Base-by-base conservation (phyloP, 352 stramenopile genomes). In the Phytophthora colocasiae region DNA sequence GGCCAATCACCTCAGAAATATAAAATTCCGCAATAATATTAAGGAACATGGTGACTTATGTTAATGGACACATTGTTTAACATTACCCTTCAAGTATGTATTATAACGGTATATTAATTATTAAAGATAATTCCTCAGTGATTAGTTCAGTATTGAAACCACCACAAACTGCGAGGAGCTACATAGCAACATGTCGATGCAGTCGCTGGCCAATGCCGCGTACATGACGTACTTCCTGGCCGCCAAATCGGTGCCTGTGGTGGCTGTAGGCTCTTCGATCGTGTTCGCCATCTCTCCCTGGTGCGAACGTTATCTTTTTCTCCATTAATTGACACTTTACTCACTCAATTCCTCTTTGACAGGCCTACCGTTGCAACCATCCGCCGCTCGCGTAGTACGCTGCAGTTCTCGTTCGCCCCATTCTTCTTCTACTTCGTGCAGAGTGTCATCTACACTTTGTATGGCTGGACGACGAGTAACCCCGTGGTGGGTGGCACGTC, bases 351-450 rank as follows among this genome's bases (percentile, higher is more conserved):
- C 7, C 41, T 9, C 2, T 14, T n/a, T 17, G 12, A 19, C 46
- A 93, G 85, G 77, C 78, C 81, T 10, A 93, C 85, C 6, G 66
- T 91, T 40, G 56, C 73, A 29, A 79, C 75, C 43, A 95, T 95
- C 65, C 72, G 80, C 40, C 78, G 79, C 50, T 55, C 83, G 14
- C 80, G 83, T 38, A 91, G 77, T 58, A 95, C 87, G 41, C 62
- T 92, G 39, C 83, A 92, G 72, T 92, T 89, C 66, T 71, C 85
- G 45, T 93, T 93, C 60, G 83, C 80, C 32, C 87, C 85, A 6
- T 93, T 93, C 63, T 95, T 91, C 66, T 93, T 93, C 70, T 95
- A 90, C 73, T 88, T 93, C 32, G 71, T 95, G 55, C 79, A 90
- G 69, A 92, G 76, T n/a, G 52, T 90, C n/a, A 91, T 92, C 56